Percentiles rank a stretch among this genome's conserved stretches.
Evolutionary conservation across 1,284 basidiomycete species (phyloP).

Genomic region (Ustilago loliicola): DNA sequence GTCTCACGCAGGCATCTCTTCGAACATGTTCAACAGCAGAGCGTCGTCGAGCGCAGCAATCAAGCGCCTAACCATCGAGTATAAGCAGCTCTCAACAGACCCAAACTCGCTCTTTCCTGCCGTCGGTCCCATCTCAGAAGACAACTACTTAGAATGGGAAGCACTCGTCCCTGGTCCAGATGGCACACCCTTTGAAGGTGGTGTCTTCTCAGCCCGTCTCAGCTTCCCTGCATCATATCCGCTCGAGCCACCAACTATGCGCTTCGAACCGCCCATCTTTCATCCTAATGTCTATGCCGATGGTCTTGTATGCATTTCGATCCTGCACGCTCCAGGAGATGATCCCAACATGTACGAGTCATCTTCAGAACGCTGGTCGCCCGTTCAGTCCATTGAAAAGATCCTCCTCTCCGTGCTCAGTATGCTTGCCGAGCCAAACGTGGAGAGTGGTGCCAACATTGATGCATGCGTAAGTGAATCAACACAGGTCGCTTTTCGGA

Average conservation of each 20-base stretch:
- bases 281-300: conserved; percentile 98
- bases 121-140: conserved; percentile 87
- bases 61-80: conserved; percentile 69
- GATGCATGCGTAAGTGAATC: conserved; percentile 74
- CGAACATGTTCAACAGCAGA: conserved; percentile 56
- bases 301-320: conserved; percentile 97
- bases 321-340: conserved; percentile 96
- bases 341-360: conserved; percentile 82
- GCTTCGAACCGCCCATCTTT: conserved; percentile 94
- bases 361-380: conserved; percentile 97
- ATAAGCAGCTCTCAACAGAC: conserved; percentile 69
- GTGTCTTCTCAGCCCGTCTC: conserved; percentile 91
- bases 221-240: conserved; percentile 76
- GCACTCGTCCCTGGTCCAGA: conserved; percentile 95
- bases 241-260: conserved; percentile 77
- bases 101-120: conserved; percentile 68
- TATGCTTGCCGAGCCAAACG: conserved; percentile 99
- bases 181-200: conserved; percentile 98
- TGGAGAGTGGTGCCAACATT: conserved; percentile 97
- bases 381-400: conserved; percentile 96
- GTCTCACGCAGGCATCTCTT: background rate
- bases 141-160: conserved; percentile 98
- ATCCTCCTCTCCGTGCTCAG: conserved; percentile 91
- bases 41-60: conserved; percentile 61
- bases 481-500: background rate